These are phyloP conservation scores for Trichophyton benhamiae DNA, from an alignment of 2,329 filamentous ascomycete genomes.

Conservation along the genomic window DNA sequence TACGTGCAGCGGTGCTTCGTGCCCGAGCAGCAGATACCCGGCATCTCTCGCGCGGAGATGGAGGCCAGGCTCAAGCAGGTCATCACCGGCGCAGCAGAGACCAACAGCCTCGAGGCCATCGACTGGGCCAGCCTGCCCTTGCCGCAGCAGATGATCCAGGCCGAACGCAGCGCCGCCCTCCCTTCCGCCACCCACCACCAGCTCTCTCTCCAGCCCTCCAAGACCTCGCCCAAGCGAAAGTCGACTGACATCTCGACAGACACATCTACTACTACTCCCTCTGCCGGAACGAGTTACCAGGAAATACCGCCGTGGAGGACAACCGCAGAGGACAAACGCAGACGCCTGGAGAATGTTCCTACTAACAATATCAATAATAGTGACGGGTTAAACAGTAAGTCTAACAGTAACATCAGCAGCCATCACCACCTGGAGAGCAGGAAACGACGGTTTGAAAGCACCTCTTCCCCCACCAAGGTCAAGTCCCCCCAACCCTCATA, in stretches of 20 bases:
- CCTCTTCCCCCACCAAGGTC: slow-evolving; percentile 27
- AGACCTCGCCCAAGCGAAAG: slow-evolving; percentile 55
- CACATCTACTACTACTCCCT: slow-evolving; percentile 25
- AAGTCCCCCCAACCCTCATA: slow-evolving; percentile 18
- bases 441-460: slow-evolving; percentile 67
- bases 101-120: slow-evolving; percentile 55
- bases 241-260: slow-evolving; percentile 52
- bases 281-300: slow-evolving; percentile 26
- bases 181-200: slow-evolving; percentile 13
- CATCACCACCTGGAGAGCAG: slow-evolving; percentile 70
- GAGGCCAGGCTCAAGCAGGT: slow-evolving; percentile 73
- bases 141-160: slow-evolving; percentile 69
- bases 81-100: slow-evolving; percentile 71
- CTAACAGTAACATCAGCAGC: slow-evolving; percentile 21
- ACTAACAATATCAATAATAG: no score
- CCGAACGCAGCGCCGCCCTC: slow-evolving; percentile 45
- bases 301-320: slow-evolving; percentile 61
- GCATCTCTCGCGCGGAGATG: slow-evolving; percentile 57
- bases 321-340: slow-evolving; percentile 45
- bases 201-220: slow-evolving; percentile 14
- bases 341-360: slow-evolving; percentile 30
- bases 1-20: slow-evolving; percentile 88
- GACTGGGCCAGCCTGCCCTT: slow-evolving; percentile 77
- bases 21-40: slow-evolving; percentile 52
- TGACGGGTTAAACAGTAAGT: slow-evolving; percentile 61